A percentile compares a stretch with the other conserved stretches of the same genome.
These are phyloP conservation scores for Leishmania lainsoni DNA, from an alignment of 208 protist genomes.

Conservation along the genomic window DNA sequence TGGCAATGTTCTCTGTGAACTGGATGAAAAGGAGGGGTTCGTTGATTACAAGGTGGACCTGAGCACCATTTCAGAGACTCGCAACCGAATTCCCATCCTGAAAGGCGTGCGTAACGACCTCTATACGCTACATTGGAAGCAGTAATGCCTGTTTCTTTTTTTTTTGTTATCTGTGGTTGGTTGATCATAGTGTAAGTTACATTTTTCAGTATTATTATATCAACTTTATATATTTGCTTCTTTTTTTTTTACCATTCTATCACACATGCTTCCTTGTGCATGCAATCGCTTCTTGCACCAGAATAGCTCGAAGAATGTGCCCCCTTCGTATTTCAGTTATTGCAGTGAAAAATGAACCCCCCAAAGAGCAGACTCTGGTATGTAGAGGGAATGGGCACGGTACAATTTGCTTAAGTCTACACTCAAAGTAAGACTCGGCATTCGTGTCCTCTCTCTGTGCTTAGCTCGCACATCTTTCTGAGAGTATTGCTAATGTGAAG, in stretches of 20 bases:
- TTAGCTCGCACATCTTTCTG: background rate
- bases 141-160: constrained; percentile 9
- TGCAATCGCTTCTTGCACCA: background rate
- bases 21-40: constrained; percentile 69
- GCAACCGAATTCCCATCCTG: constrained; percentile 80
- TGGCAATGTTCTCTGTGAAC: constrained; percentile 67
- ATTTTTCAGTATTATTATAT: background rate
- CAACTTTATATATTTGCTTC: background rate
- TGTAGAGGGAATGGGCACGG: background rate
- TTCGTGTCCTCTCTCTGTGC: background rate
- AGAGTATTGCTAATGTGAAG: background rate
- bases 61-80: constrained; percentile 37
- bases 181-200: background rate
- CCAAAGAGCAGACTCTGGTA: background rate
- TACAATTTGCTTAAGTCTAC: background rate
- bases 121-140: constrained; percentile 69
- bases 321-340: background rate
- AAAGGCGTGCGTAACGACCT: constrained; percentile 76
- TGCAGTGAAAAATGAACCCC: background rate
- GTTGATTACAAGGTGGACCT: constrained; percentile 76
- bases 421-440: background rate
- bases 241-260: background rate
- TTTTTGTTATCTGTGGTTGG: constrained; percentile 9
- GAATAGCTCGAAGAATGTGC: background rate
- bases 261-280: background rate